A percentile compares a stretch with the other conserved stretches of the same genome.
phyloP scores from a whole-genome alignment of 2,329 filamentous ascomycete genomes.

The Corniculantispora saksenae region DNA sequence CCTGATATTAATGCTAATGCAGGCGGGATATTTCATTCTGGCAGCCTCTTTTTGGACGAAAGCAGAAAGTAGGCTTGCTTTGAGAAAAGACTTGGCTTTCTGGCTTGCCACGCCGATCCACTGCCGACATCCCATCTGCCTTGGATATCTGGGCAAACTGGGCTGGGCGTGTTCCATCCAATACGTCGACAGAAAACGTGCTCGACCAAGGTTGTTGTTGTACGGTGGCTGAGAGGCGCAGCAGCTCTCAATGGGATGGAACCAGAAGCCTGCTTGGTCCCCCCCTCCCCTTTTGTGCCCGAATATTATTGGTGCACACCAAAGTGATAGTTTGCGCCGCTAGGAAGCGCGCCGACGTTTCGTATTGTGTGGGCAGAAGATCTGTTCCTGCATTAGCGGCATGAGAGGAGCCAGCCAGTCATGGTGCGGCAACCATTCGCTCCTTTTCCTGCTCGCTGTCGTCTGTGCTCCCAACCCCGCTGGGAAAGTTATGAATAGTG shows the following conservation, averaged over 20 bases:
- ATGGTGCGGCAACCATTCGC: neutral
- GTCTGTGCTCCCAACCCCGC: neutral
- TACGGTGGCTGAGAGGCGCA: neutral
- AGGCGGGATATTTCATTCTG: neutral
- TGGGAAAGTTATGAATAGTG: neutral
- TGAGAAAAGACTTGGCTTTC: neutral
- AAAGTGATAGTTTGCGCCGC: constrained; percentile 1
- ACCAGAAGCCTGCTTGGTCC: neutral
- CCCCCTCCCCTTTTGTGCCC: neutral
- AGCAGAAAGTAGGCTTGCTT: neutral
- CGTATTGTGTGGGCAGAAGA: constrained; percentile 14
- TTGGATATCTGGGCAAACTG: neutral
- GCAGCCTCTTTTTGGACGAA: no score
- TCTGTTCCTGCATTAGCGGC: constrained; percentile 25
- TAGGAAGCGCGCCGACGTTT: constrained; percentile 16
- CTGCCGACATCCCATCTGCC: neutral
- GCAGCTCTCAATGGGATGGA: neutral
- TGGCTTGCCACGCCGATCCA: neutral
- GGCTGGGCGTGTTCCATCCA: neutral
- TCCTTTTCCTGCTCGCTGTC: neutral
- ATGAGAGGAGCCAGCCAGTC: neutral
- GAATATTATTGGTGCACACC: no score
- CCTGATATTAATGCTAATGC: no score
- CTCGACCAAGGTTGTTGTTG: neutral
- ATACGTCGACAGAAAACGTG: neutral